Conservation (phyloP, 1,284 basidiomycete genomes). For the Anthracocystis setariae region DNA sequence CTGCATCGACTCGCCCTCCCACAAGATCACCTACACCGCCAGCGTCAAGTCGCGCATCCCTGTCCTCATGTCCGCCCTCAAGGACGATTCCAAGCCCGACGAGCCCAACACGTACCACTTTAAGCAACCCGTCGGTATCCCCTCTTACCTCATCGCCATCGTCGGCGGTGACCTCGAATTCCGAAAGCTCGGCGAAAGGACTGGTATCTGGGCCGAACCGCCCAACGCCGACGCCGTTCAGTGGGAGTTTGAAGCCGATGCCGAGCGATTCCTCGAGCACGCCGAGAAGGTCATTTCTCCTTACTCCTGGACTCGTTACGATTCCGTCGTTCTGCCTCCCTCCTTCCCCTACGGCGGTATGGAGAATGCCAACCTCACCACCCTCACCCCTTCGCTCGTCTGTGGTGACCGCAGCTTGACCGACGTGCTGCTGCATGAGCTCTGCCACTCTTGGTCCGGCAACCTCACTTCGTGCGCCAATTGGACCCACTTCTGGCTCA, state of each 20-base stretch:
- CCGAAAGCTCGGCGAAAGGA: slow-evolving; percentile 60
- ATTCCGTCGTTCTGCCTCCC: slow-evolving; percentile 89
- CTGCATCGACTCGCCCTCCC: slow-evolving; percentile 64
- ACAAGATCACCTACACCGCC: slow-evolving; percentile 66
- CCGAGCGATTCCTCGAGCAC: slow-evolving; percentile 64
- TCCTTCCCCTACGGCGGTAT: slow-evolving; percentile 80
- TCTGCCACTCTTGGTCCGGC: slow-evolving; percentile 66
- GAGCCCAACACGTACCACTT: slow-evolving; percentile 55
- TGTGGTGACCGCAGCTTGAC: slow-evolving; percentile 59
- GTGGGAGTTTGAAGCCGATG: slow-evolving; percentile 67
- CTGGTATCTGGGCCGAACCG: slow-evolving; percentile 66
- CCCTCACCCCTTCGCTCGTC: slow-evolving; percentile 64
- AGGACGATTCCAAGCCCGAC: slow-evolving; percentile 46
- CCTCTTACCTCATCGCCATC: slow-evolving; percentile 65
- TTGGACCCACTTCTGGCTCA: slow-evolving; percentile 67
- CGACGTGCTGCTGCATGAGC: slow-evolving; percentile 70
- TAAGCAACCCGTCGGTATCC: slow-evolving; percentile 62
- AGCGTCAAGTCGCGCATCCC: slow-evolving; percentile 56
- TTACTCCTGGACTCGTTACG: slow-evolving; percentile 90
- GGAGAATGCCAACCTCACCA: slow-evolving; percentile 67
- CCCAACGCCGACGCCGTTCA: slow-evolving; percentile 60
- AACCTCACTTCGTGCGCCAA: slow-evolving; percentile 65
- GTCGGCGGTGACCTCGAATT: slow-evolving; percentile 64
- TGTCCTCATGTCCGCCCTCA: slow-evolving; percentile 66
- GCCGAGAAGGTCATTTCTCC: slow-evolving; percentile 65